Evolutionary conservation across 768 basidiomycete genomes (phyloP).

Genomic region (Pleurotus tuber-regium): DNA sequence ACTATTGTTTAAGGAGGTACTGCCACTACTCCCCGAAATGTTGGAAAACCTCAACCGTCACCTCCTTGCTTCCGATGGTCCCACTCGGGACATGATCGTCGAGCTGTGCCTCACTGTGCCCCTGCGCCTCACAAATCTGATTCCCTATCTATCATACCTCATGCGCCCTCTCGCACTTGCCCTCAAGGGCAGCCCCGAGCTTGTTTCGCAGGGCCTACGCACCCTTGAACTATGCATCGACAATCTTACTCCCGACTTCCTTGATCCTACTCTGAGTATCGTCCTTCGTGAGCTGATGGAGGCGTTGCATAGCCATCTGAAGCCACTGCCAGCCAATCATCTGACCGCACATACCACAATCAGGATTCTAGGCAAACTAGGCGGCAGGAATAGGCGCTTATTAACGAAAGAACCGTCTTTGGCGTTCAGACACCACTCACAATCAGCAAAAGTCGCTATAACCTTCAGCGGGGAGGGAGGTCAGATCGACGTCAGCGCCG

Average conservation of each 20-base stretch:
- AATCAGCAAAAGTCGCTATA: constrained; percentile 67
- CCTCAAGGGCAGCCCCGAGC: constrained; percentile 80
- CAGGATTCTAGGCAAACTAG: constrained; percentile 94
- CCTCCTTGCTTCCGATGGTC: constrained; percentile 80
- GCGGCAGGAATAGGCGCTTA: constrained; percentile 88
- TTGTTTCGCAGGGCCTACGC: constrained; percentile 92
- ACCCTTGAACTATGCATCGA: constrained; percentile 99
- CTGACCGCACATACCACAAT: constrained; percentile 92
- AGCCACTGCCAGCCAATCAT: constrained; percentile 86
- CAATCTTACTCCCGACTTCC: constrained; percentile 95
- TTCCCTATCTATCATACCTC: constrained; percentile 91
- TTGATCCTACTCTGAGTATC: constrained; percentile 92
- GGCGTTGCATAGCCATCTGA: constrained; percentile 87
- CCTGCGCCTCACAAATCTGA: constrained; percentile 88
- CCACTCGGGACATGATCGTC: constrained; percentile 87
- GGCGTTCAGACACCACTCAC: constrained; percentile 65
- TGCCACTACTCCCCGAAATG: constrained; percentile 96
- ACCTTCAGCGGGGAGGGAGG: constrained; percentile 70
- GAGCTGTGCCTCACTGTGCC: constrained; percentile 98
- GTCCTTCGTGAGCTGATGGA: constrained; percentile 94
- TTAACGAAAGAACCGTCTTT: constrained; percentile 78
- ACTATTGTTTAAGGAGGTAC: constrained; percentile 90
- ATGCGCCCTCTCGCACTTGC: constrained; percentile 96
- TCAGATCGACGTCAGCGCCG: constrained; percentile 63
- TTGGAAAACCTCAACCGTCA: constrained; percentile 92